These are phyloP conservation scores for Apiospora koreana DNA, from an alignment of 2,329 filamentous ascomycete species.

Conservation along the genomic window DNA sequence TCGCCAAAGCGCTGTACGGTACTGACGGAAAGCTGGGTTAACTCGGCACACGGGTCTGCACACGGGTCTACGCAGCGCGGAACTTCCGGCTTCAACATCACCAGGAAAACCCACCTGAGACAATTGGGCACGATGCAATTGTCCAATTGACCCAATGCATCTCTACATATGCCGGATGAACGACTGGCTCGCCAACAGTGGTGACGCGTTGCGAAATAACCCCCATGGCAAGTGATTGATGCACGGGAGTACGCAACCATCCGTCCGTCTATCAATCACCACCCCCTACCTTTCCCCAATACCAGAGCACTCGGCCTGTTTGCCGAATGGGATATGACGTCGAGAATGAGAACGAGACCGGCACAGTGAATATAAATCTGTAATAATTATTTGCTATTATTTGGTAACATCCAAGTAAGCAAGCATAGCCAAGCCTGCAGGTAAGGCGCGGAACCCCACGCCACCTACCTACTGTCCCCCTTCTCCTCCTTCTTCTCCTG, in stretches of 20 bases:
- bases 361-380: too few relatives aligned
- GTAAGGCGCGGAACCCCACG: neutral
- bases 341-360: too few relatives aligned
- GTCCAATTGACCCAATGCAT: too few relatives aligned
- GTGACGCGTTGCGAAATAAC: neutral
- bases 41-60: neutral
- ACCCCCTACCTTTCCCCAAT: neutral
- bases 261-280: neutral
- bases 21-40: neutral
- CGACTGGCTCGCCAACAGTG: neutral
- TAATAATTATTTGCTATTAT: too few relatives aligned
- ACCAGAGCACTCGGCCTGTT: too few relatives aligned
- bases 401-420: too few relatives aligned
- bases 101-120: neutral
- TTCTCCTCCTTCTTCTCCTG: neutral
- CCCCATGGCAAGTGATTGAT: neutral
- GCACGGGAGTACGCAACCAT: neutral
- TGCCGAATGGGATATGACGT: too few relatives aligned
- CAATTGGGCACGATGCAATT: neutral
- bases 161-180: neutral
- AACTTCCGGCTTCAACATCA: neutral
- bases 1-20: neutral
- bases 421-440: too few relatives aligned
- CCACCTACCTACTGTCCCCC: too few relatives aligned
- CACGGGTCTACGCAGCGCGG: neutral